A percentile compares a stretch with the other conserved stretches of the same genome.
Conservation (phyloP, 306 rosid genomes). For the Psophocarpus tetragonolobus region DNA sequence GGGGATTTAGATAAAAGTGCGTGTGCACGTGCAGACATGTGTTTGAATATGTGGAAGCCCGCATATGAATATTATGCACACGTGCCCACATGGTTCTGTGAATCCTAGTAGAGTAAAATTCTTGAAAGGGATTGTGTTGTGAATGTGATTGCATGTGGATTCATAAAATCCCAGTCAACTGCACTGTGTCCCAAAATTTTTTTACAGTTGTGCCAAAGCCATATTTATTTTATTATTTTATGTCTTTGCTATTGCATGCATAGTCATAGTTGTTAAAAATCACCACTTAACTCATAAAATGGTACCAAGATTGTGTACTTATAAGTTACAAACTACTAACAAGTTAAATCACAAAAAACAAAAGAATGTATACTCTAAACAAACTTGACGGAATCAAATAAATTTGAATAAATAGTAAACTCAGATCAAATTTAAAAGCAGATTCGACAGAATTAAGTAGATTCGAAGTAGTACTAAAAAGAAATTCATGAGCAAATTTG, state of each 20-base stretch:
- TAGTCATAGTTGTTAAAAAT: no score
- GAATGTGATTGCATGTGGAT: constrained; percentile 77
- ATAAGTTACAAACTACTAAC: no score
- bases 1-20: constrained; percentile 63
- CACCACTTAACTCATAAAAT: no score
- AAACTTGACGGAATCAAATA: no score
- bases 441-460: no score
- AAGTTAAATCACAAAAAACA: no score
- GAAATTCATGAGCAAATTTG: no score
- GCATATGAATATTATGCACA: constrained; percentile 73
- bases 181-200: constrained; percentile 54
- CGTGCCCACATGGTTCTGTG: constrained; percentile 88
- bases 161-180: constrained; percentile 61
- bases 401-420: no score
- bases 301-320: no score
- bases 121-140: constrained; percentile 58
- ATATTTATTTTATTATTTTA: not conserved
- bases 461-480: no score
- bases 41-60: constrained; percentile 79
- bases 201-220: constrained; percentile 39
- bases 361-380: no score
- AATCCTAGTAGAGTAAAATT: constrained; percentile 51
- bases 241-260: constrained; percentile 42
- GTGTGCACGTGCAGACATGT: constrained; percentile 97
- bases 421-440: no score